phyloP scores from a whole-genome alignment of 2,329 filamentous ascomycete genomes.

The Xylaria sp. region DNA sequence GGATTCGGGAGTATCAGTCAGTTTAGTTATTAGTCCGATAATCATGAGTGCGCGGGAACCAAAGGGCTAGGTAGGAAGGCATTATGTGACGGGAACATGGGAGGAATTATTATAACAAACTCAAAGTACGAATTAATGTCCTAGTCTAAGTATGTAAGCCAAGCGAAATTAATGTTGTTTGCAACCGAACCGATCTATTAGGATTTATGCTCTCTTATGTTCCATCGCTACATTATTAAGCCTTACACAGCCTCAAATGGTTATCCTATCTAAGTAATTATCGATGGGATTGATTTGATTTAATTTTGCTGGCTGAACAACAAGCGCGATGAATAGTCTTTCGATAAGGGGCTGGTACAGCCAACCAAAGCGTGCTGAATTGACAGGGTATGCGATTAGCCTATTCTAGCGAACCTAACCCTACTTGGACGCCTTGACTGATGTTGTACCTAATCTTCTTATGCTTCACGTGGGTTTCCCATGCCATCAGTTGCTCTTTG shows the following conservation, averaged over 20 bases:
- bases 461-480: neutral
- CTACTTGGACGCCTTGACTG: neutral
- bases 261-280: neutral
- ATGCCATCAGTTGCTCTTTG: neutral
- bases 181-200: conserved; percentile 6
- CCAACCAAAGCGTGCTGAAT: neutral
- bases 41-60: neutral
- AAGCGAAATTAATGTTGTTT: conserved; percentile 14
- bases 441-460: neutral
- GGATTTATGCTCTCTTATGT: neutral
- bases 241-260: neutral
- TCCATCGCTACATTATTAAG: neutral
- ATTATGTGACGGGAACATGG: neutral
- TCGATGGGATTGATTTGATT: neutral
- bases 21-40: neutral
- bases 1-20: conserved; percentile 2
- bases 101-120: conserved; percentile 7
- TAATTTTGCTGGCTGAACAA: neutral
- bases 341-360: no score
- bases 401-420: neutral
- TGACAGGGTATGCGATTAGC: neutral
- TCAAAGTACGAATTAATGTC: conserved; percentile 1
- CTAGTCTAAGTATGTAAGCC: conserved; percentile 4
- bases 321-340: neutral
- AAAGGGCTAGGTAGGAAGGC: neutral